Evolutionary conservation across 148 eudicot genomes (phyloP).

Genomic region (Camellia japonica): DNA sequence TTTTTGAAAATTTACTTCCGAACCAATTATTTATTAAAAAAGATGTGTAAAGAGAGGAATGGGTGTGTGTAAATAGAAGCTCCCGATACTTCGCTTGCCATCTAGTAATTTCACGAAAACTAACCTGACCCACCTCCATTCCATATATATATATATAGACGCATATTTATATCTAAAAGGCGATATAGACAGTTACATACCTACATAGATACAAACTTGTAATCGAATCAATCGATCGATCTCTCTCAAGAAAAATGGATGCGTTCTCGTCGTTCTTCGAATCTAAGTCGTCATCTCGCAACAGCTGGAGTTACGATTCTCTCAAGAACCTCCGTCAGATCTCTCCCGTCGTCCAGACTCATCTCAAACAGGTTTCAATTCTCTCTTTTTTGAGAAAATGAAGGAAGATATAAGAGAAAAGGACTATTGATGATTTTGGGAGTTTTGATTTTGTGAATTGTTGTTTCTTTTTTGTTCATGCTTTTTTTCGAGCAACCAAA

Average conservation of each 20-base stretch:
- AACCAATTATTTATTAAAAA: too few relatives aligned
- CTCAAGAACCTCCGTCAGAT: slow-evolving; percentile 84
- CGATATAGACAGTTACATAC: too few relatives aligned
- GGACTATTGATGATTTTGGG: not conserved
- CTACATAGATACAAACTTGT: too few relatives aligned
- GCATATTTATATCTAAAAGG: too few relatives aligned
- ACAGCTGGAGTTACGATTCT: slow-evolving; percentile 60
- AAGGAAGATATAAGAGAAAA: not conserved
- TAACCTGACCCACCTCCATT: too few relatives aligned
- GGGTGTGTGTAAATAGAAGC: too few relatives aligned
- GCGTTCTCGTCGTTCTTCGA: slow-evolving; percentile 63
- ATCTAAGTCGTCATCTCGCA: slow-evolving; percentile 38
- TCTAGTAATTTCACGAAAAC: too few relatives aligned
- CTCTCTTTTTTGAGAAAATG: not conserved
- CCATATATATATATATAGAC: too few relatives aligned
- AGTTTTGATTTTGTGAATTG: slow-evolving; percentile 1
- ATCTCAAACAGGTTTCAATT: slow-evolving; percentile 70
- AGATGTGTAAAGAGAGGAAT: too few relatives aligned
- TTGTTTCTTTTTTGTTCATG: too few relatives aligned
- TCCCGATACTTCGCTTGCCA: too few relatives aligned
- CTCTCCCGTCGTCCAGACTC: slow-evolving; percentile 74
- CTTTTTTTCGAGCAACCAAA: not conserved
- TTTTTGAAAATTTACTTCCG: too few relatives aligned
- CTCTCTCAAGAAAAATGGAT: slow-evolving; percentile 44
- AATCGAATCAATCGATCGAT: not conserved